phyloP scores from a whole-genome alignment of 345 rosid genomes.

The Rhizophora apiculata region DNA sequence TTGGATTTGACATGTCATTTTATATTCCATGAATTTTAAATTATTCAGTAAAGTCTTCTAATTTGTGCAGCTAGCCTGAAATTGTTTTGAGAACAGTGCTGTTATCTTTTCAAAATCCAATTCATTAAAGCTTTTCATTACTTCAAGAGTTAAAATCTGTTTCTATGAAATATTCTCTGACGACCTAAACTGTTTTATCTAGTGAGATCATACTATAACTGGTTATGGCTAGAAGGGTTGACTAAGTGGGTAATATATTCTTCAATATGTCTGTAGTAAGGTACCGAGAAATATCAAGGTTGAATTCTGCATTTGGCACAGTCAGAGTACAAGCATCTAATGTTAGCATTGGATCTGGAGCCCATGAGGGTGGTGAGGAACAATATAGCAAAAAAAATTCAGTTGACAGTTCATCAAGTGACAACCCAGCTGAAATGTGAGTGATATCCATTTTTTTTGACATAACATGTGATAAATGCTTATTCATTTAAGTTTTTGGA shows the following conservation, averaged over 20 bases:
- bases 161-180: no score
- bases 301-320: slow-evolving; percentile 28
- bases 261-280: slow-evolving; percentile 51
- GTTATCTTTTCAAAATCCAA: no score
- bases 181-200: no score
- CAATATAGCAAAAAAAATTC: slow-evolving; percentile 40
- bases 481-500: not conserved
- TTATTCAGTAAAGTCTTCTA: no score
- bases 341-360: slow-evolving; percentile 66
- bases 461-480: not conserved
- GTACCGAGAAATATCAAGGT: slow-evolving; percentile 47
- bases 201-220: not conserved
- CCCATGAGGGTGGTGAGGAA: slow-evolving; percentile 52
- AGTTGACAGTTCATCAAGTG: slow-evolving; percentile 35
- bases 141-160: no score
- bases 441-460: slow-evolving; percentile 18
- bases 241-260: slow-evolving; percentile 8
- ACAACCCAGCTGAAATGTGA: slow-evolving; percentile 55
- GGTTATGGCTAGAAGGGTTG: not conserved
- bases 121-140: no score
- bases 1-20: no score
- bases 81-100: no score
- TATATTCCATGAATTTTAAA: no score
- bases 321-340: slow-evolving; percentile 62
- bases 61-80: no score